A percentile compares a stretch with the other conserved stretches of the same genome.
Conservation (phyloP, 208 protist genomes). For the Sergeia podlipaevii region DNA sequence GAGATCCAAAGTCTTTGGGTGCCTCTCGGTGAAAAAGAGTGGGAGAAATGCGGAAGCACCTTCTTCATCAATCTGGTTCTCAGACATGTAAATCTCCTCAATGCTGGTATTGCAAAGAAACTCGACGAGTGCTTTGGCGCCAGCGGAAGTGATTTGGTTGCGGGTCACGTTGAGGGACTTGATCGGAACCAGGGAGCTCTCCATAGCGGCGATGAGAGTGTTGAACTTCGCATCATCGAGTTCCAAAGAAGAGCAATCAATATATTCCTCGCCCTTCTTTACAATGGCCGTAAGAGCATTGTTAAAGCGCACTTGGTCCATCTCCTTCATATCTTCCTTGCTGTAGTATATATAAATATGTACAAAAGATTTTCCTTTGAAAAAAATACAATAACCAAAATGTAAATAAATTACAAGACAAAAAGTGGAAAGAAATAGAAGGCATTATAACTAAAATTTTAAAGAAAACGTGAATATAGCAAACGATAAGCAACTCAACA, state of each 20-base stretch:
- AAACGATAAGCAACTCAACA: constrained; percentile 10
- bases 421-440: constrained; percentile 10
- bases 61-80: constrained; percentile 67
- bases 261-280: constrained; percentile 35
- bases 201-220: constrained; percentile 59
- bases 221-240: constrained; percentile 48
- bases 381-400: background rate
- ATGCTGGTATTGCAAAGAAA: constrained; percentile 40
- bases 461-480: constrained; percentile 8
- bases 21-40: constrained; percentile 25
- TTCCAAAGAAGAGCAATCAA: constrained; percentile 30
- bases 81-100: constrained; percentile 39
- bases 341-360: background rate
- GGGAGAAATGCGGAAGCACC: constrained; percentile 48
- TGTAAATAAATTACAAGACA: constrained; percentile 8
- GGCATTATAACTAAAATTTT: constrained; percentile 1
- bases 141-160: constrained; percentile 59
- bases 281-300: constrained; percentile 27
- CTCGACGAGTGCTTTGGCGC: constrained; percentile 24
- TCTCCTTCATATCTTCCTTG: constrained; percentile 9
- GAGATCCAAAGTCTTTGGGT: constrained; percentile 40
- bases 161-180: constrained; percentile 41
- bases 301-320: constrained; percentile 27
- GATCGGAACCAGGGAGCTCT: constrained; percentile 33
- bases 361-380: too few species aligned